phyloP scores from a whole-genome alignment of 1,139 yeast species.

The Pichia sp. region DNA sequence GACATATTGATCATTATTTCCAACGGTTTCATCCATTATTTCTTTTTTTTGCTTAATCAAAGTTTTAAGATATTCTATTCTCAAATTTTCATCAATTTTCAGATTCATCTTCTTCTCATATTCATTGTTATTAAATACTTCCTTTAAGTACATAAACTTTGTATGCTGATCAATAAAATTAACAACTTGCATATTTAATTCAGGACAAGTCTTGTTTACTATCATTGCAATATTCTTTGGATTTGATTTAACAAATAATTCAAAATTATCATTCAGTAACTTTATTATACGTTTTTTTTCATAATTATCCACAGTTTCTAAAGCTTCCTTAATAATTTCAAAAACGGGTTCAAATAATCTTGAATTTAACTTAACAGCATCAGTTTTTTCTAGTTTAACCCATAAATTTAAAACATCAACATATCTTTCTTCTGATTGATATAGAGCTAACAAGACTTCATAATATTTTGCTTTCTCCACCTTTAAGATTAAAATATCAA shows the following conservation, averaged over 20 bases:
- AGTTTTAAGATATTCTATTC: slow-evolving; percentile 32
- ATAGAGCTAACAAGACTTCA: slow-evolving; percentile 53
- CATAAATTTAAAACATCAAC: slow-evolving; percentile 45
- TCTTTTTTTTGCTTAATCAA: slow-evolving; percentile 8
- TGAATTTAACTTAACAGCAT: background rate
- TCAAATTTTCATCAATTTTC: slow-evolving; percentile 19
- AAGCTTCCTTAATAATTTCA: slow-evolving; percentile 37
- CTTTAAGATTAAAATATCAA: slow-evolving; percentile 41
- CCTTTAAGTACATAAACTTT: slow-evolving; percentile 31
- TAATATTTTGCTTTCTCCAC: slow-evolving; percentile 49
- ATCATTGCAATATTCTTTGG: slow-evolving; percentile 34
- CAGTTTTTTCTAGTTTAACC: slow-evolving; percentile 21
- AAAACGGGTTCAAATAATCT: slow-evolving; percentile 22
- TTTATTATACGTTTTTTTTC: slow-evolving; percentile 35
- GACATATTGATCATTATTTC: background rate
- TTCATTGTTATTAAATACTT: slow-evolving; percentile 19
- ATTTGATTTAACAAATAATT: slow-evolving; percentile 33
- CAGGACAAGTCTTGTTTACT: slow-evolving; percentile 35
- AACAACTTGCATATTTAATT: slow-evolving; percentile 36
- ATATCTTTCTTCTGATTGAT: slow-evolving; percentile 46
- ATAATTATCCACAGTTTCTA: slow-evolving; percentile 29
- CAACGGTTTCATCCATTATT: too few species aligned
- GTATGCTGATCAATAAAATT: slow-evolving; percentile 26
- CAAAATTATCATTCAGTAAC: slow-evolving; percentile 37
- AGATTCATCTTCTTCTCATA: slow-evolving; percentile 5